phyloP scores from a whole-genome alignment of 768 basidiomycete species.

The Trametes cingulata region DNA sequence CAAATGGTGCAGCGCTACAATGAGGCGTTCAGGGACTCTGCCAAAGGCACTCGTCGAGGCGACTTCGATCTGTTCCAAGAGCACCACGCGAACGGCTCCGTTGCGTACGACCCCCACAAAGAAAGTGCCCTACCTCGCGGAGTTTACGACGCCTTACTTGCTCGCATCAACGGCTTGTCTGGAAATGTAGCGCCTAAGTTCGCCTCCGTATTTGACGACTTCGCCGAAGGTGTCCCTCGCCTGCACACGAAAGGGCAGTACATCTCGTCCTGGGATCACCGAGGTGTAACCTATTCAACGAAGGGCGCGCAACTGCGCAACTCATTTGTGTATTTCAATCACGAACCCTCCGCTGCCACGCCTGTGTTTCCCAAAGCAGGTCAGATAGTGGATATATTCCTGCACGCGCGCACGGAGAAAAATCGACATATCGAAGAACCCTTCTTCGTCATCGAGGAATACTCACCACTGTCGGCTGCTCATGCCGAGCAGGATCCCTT shows the following conservation, averaged over 20 bases:
- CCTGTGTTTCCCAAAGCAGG: neutral
- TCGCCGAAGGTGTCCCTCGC: neutral
- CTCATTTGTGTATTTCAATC: neutral
- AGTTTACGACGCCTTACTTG: neutral
- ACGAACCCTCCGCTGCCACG: neutral
- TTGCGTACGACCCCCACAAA: neutral
- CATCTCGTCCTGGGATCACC: neutral
- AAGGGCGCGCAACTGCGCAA: neutral
- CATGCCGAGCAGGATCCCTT: neutral
- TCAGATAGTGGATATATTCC: neutral
- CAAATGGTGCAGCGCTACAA: neutral
- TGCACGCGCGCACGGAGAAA: neutral
- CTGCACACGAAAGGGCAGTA: neutral
- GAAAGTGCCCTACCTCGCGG: neutral
- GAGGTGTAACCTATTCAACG: neutral
- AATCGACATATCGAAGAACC: neutral
- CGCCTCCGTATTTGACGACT: neutral
- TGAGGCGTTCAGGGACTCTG: neutral
- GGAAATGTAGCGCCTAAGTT: neutral
- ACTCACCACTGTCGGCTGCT: neutral
- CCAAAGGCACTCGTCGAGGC: neutral
- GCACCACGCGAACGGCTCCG: neutral
- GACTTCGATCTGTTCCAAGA: neutral
- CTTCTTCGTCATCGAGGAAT: neutral
- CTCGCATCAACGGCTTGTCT: neutral